A percentile compares a stretch with the other conserved stretches of the same genome.
Conservation (phyloP, 2,329 filamentous ascomycete species). For the Paracoccidioides lutzii region DNA sequence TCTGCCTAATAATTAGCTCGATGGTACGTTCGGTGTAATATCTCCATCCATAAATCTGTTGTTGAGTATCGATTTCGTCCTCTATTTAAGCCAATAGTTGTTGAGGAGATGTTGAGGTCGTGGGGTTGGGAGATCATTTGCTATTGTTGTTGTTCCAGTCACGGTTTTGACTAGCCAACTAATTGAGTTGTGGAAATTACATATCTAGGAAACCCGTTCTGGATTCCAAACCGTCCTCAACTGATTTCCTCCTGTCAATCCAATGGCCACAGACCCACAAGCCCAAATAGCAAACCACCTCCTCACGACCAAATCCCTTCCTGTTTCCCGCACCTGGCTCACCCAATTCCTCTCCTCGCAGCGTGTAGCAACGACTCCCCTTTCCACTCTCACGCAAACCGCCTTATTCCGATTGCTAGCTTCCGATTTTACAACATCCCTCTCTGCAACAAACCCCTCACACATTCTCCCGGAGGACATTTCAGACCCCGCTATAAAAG, state of each 20-base stretch:
- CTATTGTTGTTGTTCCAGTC: too few species aligned
- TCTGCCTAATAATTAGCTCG: not conserved
- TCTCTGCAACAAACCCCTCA: slow-evolving; percentile 23
- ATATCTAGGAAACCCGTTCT: too few species aligned
- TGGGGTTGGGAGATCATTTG: too few species aligned
- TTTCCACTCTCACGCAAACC: slow-evolving; percentile 63
- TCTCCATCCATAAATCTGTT: too few species aligned
- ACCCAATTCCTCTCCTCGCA: slow-evolving; percentile 46
- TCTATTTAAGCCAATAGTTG: not conserved
- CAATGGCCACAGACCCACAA: slow-evolving; percentile 8
- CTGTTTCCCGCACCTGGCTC: slow-evolving; percentile 50
- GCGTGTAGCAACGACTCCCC: slow-evolving; percentile 41
- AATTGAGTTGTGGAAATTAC: too few species aligned
- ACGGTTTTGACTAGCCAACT: too few species aligned
- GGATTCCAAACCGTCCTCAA: too few species aligned
- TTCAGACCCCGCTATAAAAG: slow-evolving; percentile 41
- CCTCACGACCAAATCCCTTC: slow-evolving; percentile 42
- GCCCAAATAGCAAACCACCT: slow-evolving; percentile 38
- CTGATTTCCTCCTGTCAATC: too few species aligned
- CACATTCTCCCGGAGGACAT: slow-evolving; percentile 45
- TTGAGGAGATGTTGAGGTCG: not conserved
- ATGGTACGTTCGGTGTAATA: too few species aligned
- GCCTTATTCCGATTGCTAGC: slow-evolving; percentile 68
- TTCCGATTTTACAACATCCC: slow-evolving; percentile 57
- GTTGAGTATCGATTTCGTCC: too few species aligned